A percentile compares a stretch with the other conserved stretches of the same genome.
These are phyloP conservation scores for Corrigiola litoralis DNA, from an alignment of 179 eudicot genomes.

Conservation along the genomic window DNA sequence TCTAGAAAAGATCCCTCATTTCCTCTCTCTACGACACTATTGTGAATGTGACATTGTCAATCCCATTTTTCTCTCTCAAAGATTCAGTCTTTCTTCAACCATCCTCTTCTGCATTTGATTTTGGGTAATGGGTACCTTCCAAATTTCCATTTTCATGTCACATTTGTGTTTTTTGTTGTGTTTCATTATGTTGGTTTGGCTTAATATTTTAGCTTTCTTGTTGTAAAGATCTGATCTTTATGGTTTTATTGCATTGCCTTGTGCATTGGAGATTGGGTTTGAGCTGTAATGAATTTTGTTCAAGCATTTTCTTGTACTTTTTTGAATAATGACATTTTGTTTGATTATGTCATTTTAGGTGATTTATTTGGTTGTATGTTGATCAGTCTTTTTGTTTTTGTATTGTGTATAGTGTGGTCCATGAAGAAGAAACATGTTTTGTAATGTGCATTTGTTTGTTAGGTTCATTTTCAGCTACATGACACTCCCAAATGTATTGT, in stretches of 20 bases:
- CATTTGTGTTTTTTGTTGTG: not conserved
- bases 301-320: not conserved
- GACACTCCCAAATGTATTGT: not conserved
- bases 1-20: conserved; percentile 12
- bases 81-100: conserved; percentile 9
- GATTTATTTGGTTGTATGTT: not conserved
- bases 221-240: conserved; percentile 29
- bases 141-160: not conserved
- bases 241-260: not conserved
- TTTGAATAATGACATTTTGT: not conserved
- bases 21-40: not conserved
- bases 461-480: conserved; percentile 7
- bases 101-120: conserved; percentile 5
- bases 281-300: not conserved
- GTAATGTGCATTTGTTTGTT: not conserved
- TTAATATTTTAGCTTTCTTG: not conserved
- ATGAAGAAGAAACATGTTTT: conserved; percentile 17
- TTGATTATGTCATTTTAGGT: not conserved
- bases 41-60: conserved; percentile 6
- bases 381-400: not conserved
- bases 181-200: not conserved
- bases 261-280: conserved; percentile 11
- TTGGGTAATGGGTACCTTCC: conserved; percentile 10
- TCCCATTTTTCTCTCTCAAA: not conserved
- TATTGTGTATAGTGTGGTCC: conserved; percentile 22